Percentiles rank a stretch among this genome's conserved stretches.
Evolutionary conservation across 2,329 filamentous ascomycete species (phyloP).

Genomic region (Pseudonectria foliicola): DNA sequence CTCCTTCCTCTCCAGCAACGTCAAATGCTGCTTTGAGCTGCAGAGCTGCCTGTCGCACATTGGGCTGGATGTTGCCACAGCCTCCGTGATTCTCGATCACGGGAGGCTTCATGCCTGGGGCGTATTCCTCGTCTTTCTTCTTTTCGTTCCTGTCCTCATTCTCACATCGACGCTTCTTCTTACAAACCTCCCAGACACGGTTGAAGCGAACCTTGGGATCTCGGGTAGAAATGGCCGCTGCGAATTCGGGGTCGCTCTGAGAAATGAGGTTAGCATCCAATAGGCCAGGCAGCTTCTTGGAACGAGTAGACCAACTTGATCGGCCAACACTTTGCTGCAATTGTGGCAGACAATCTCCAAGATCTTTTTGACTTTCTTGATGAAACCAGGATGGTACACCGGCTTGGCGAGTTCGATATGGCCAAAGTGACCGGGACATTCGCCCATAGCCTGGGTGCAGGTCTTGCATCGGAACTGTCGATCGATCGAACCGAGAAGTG

Average conservation of each 20-base stretch:
- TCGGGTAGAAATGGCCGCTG: slow-evolving; percentile 72
- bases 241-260: slow-evolving; percentile 79
- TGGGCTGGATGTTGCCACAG: slow-evolving; percentile 86
- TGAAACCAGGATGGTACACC: slow-evolving; percentile 90
- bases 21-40: slow-evolving; percentile 73
- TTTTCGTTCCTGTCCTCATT: slow-evolving; percentile 65
- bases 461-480: slow-evolving; percentile 93
- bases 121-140: slow-evolving; percentile 61
- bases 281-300: slow-evolving; percentile 45
- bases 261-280: slow-evolving; percentile 54
- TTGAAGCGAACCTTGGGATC: slow-evolving; percentile 95
- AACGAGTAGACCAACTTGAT: slow-evolving; percentile 80
- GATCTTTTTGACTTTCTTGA: slow-evolving; percentile 99
- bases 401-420: slow-evolving; percentile 97
- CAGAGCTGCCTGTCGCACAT: slow-evolving; percentile 79
- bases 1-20: slow-evolving; percentile 56
- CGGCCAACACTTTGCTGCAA: slow-evolving; percentile 94
- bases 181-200: slow-evolving; percentile 84
- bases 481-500: slow-evolving; percentile 92
- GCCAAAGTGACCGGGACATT: slow-evolving; percentile 96
- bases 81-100: slow-evolving; percentile 63
- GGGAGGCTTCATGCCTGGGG: slow-evolving; percentile 50
- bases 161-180: slow-evolving; percentile 79
- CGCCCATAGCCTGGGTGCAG: slow-evolving; percentile 89
- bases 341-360: slow-evolving; percentile 98